Evolutionary conservation across 306 rosid species (phyloP).

Genomic region (Cicer chorassanicum): DNA sequence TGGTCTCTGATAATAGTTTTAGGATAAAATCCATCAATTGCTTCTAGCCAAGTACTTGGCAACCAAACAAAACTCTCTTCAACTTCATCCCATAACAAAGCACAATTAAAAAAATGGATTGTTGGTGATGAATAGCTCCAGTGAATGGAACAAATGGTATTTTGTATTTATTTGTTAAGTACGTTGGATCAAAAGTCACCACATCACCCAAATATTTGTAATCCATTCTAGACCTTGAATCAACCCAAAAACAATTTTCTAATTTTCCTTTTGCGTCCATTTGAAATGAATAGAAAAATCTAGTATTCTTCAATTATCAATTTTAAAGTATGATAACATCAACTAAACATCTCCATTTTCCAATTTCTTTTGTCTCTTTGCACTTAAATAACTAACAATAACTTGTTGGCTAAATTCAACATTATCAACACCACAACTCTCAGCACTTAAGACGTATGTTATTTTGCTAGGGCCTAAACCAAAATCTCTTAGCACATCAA

Average conservation of each 20-base stretch:
- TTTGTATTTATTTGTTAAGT: neutral
- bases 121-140: neutral
- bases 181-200: neutral
- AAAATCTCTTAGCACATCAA: neutral
- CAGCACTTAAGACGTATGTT: neutral
- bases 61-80: neutral
- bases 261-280: neutral
- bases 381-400: neutral
- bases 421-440: neutral
- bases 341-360: neutral
- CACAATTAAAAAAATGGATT: neutral
- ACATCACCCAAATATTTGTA: neutral
- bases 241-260: no score
- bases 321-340: neutral
- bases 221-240: neutral
- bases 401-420: neutral
- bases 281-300: neutral
- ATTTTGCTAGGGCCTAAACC: neutral
- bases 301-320: neutral
- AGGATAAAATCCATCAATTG: neutral
- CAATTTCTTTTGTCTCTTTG: neutral
- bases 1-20: neutral
- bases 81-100: neutral
- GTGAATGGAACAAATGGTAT: neutral
- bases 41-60: constrained; percentile 25